These are phyloP conservation scores for Cyberlindnera mississippiensis DNA, from an alignment of 805 yeast species.

Conservation along the genomic window DNA sequence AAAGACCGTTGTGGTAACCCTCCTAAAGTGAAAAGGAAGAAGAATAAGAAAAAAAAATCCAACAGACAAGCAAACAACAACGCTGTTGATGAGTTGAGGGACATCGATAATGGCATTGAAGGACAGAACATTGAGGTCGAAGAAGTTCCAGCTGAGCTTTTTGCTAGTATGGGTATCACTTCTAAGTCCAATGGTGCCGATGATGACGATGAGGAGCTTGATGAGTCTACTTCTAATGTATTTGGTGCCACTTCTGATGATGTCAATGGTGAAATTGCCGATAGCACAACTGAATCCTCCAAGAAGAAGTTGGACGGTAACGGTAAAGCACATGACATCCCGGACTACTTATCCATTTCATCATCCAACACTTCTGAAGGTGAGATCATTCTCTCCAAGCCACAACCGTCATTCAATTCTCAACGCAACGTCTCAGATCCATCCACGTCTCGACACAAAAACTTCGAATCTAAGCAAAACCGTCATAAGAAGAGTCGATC, in stretches of 20 bases:
- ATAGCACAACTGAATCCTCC: neutral
- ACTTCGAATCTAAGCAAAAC: neutral
- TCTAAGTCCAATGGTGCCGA: conserved; percentile 6
- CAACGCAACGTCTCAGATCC: conserved; percentile 5
- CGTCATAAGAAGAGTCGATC: conserved; percentile 5
- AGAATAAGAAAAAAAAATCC: conserved; percentile 25
- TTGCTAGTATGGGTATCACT: conserved; percentile 26
- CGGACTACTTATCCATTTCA: conserved; percentile 10
- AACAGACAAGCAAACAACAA: neutral
- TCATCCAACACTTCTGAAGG: conserved; percentile 9
- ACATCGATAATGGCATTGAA: conserved; percentile 3
- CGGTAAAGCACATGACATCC: conserved; percentile 2
- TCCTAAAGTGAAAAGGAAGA: conserved; percentile 45
- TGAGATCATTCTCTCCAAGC: conserved; percentile 11
- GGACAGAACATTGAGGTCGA: conserved; percentile 15
- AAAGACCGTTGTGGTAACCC: conserved; percentile 81
- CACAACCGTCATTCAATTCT: conserved; percentile 5
- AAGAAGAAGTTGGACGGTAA: conserved; percentile 3
- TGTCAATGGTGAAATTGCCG: neutral
- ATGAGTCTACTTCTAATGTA: conserved; percentile 10
- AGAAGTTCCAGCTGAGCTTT: conserved; percentile 21
- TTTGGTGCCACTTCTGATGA: conserved; percentile 19
- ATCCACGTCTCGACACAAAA: neutral
- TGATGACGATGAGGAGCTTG: conserved; percentile 3
- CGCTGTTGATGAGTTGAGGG: neutral